These are phyloP conservation scores for Aspergillus transmontanensis DNA, from an alignment of 2,329 filamentous ascomycete genomes.

Conservation along the genomic window DNA sequence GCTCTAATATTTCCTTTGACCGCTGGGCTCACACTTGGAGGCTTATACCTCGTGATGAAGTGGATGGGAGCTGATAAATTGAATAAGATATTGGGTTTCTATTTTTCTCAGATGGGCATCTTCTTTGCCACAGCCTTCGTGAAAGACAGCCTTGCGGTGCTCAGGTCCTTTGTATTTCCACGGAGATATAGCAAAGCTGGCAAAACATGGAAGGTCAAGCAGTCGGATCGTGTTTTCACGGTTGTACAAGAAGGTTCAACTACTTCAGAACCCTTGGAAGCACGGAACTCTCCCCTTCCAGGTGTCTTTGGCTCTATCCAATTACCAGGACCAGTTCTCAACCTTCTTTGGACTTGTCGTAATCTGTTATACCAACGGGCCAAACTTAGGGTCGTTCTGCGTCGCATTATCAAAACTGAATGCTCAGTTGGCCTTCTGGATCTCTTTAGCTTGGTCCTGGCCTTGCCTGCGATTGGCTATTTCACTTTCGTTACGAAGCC, in stretches of 20 bases:
- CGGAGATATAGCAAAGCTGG: constrained; percentile 62
- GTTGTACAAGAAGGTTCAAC: constrained; percentile 14
- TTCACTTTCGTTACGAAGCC: constrained; percentile 63
- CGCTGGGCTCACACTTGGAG: constrained; percentile 70
- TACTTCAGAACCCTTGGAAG: constrained; percentile 18
- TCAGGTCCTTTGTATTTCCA: constrained; percentile 72
- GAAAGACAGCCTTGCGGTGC: constrained; percentile 69
- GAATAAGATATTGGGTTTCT: constrained; percentile 79
- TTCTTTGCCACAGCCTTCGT: constrained; percentile 73
- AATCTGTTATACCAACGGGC: constrained; percentile 54
- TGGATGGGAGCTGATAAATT: constrained; percentile 79
- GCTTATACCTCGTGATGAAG: constrained; percentile 85
- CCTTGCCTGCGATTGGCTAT: constrained; percentile 62
- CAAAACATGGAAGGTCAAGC: constrained; percentile 50
- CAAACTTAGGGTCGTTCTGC: constrained; percentile 55
- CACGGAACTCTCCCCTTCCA: constrained; percentile 53
- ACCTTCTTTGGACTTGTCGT: constrained; percentile 53
- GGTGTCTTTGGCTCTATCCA: constrained; percentile 52
- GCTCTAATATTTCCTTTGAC: constrained; percentile 82
- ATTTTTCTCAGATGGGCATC: constrained; percentile 80
- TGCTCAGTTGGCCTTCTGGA: constrained; percentile 47
- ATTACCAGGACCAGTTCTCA: constrained; percentile 40
- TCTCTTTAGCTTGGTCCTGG: constrained; percentile 58
- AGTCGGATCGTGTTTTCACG: constrained; percentile 34
- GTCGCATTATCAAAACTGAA: constrained; percentile 52